A percentile compares a stretch with the other conserved stretches of the same genome.
Evolutionary conservation across 2,329 filamentous ascomycete genomes (phyloP).

Genomic region (Zymoseptoria tritici): DNA sequence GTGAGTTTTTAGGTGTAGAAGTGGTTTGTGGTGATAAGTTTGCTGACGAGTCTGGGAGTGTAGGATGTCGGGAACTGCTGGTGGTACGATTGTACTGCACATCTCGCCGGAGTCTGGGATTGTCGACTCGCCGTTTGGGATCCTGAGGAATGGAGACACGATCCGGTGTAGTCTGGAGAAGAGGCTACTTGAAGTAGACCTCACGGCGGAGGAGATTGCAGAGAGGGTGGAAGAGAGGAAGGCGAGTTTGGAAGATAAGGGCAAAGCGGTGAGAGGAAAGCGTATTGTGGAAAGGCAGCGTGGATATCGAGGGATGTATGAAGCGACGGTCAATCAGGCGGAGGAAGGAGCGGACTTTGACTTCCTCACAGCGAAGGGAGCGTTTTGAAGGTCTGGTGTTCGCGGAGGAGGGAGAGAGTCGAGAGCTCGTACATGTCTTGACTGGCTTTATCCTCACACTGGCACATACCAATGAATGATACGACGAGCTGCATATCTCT

Average conservation of each 20-base stretch:
- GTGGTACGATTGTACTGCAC: conserved; percentile 48
- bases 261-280: conserved; percentile 23
- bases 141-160: conserved; percentile 42
- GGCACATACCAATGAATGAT: neutral
- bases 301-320: conserved; percentile 54
- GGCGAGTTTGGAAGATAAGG: conserved; percentile 19
- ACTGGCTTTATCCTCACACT: neutral
- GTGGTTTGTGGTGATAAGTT: neutral
- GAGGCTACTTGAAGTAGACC: conserved; percentile 36
- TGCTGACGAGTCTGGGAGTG: neutral
- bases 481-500: too few species aligned
- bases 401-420: neutral
- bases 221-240: conserved; percentile 31
- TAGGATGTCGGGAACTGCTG: conserved; percentile 49
- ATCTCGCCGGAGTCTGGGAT: conserved; percentile 47
- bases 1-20: neutral
- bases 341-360: conserved; percentile 55
- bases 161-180: conserved; percentile 41
- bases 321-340: conserved; percentile 53
- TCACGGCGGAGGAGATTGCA: conserved; percentile 37
- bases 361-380: conserved; percentile 42
- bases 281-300: conserved; percentile 32
- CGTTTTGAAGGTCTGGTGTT: neutral
- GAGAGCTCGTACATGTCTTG: neutral
- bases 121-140: conserved; percentile 41